Evolutionary conservation across 2,329 filamentous ascomycete species (phyloP).

Genomic region (Mariannaea elegans): DNA sequence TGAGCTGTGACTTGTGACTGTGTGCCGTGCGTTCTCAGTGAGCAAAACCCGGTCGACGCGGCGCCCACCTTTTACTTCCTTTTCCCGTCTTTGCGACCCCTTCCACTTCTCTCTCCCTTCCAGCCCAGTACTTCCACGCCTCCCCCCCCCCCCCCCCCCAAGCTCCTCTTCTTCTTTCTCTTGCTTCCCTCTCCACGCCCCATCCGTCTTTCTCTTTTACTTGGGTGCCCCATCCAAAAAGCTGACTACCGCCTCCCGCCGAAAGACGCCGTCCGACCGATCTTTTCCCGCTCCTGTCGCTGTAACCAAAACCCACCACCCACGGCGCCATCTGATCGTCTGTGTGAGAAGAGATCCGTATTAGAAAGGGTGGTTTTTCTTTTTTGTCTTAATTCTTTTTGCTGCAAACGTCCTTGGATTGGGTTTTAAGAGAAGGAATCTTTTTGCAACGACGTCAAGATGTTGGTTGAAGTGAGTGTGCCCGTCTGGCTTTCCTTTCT

Average conservation of each 20-base stretch:
- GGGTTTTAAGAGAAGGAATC: slow-evolving; percentile 6
- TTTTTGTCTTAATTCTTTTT: slow-evolving; percentile 22
- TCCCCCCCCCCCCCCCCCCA: too few relatives aligned
- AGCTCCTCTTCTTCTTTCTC: neutral
- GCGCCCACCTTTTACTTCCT: slow-evolving; percentile 18
- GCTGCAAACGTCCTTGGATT: slow-evolving; percentile 1
- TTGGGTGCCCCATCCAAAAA: neutral
- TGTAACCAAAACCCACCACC: slow-evolving; percentile 20
- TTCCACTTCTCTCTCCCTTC: neutral
- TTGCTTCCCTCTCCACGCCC: neutral
- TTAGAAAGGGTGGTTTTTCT: neutral
- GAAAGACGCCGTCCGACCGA: slow-evolving; percentile 15
- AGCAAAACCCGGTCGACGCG: slow-evolving; percentile 19
- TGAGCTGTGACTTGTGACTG: neutral
- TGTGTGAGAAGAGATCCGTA: slow-evolving; percentile 6
- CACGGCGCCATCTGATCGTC: neutral
- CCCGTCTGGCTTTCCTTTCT: slow-evolving; percentile 21
- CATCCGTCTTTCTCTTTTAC: too few relatives aligned
- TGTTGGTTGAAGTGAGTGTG: slow-evolving; percentile 51
- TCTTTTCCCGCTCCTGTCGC: slow-evolving; percentile 7
- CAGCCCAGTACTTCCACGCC: too few relatives aligned
- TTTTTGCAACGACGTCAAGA: slow-evolving; percentile 27
- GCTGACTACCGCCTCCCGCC: neutral
- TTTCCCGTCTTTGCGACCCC: neutral
- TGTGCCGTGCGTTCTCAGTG: neutral